Evolutionary conservation across 257 asterid species (phyloP), one percentile per base, ranked within the genome.

Genomic region (Linderniella brevidens): DNA sequence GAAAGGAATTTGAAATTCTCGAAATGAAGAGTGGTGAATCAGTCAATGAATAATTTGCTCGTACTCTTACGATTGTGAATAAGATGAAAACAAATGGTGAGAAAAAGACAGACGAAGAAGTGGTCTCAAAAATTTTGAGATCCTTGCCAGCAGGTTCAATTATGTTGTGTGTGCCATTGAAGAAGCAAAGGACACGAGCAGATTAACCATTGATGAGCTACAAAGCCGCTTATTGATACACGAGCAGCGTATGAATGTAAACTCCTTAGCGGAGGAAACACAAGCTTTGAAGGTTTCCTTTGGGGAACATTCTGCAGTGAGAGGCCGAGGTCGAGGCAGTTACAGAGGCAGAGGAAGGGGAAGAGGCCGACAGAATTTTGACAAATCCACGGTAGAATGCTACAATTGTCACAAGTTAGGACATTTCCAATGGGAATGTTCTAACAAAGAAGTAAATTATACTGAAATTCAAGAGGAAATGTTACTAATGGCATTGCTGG

Each of bases 341-440:
- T 25, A 2, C 6, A 25, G 32, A 25, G 32, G 32, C 32, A 25
- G 32, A 25, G 32, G 32, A 25, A 3, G 32, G 6, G 32, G 32
- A 25, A 25, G 32, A 25, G 32, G 32, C 4, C 32, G 32, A 6
- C 32, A 25, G 32, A 25, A 25, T 25, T 25, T 25, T 25, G 32
- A 25, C 32, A 25, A 25, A 25, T 3, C 32, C 32, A 25, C 32
- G 32, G 32, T 25, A 6, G 32, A 25, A 25, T 25, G 32, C 32
- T 25, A 25, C 6, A 25, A 25, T 6, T 25, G 32, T 25, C 32
- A 25, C 32, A 25, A 25, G 32, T 25, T 25, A 25, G 58, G 50
- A 1, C 64, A 63, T 1, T 63, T 16, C 8, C 13, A 4, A 3
- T 58, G 25, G 7, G 64, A 63, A 20, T 55, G 70, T 41, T 32